Base-by-base conservation (phyloP, 768 basidiomycete species). In the Holtermanniella nyarrowii region DNA sequence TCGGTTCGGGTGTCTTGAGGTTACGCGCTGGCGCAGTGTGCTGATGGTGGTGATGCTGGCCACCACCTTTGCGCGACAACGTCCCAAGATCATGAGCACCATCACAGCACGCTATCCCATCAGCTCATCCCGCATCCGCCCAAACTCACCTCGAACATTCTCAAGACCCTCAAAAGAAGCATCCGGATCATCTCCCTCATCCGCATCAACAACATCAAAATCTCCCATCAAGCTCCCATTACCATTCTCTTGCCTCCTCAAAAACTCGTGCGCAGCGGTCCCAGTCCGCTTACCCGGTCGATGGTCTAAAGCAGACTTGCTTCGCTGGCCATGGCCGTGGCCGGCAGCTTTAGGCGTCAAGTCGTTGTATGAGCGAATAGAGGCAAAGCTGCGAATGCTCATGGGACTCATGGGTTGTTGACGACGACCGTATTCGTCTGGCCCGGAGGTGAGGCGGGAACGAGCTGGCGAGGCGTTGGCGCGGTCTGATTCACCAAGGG, bases 141-240 rank as follows among this genome's bases (percentile, higher is more conserved):
- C 31, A 37, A 7, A 56, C 66, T 58, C 43, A 71, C 70, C 89
- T 21, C 93, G 79, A 20, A 96, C 90, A 62, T 97, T 96, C 74
- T 96, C 91, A 49, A 97, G 71, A 0, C 89, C 90, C 63, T 96
- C 91, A 66, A 80, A 97, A 3, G 81, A 87, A 26, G 82, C 82
- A 58, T 87, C 69, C 47, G 60, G 58, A 57, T 65, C 62, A 52
- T 64, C 50, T 52, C 70, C 69, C 63, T 71, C 66, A 43, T 70
- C 68, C 18, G 55, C 56, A 14, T 49, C 53, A 16, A 66, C 61
- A 26, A 58, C 23, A 47, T 67, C 68, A 48, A 62, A 68, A 39
- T 65, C 61, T 1, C 63, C 57, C 50, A 62, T 61, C 49, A 60
- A 68, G 37, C 66, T 47, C 53, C 67, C 61, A 54, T 61, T 58